Evolutionary conservation across 345 rosid genomes (phyloP).

Genomic region (Rubroshorea leprosula): DNA sequence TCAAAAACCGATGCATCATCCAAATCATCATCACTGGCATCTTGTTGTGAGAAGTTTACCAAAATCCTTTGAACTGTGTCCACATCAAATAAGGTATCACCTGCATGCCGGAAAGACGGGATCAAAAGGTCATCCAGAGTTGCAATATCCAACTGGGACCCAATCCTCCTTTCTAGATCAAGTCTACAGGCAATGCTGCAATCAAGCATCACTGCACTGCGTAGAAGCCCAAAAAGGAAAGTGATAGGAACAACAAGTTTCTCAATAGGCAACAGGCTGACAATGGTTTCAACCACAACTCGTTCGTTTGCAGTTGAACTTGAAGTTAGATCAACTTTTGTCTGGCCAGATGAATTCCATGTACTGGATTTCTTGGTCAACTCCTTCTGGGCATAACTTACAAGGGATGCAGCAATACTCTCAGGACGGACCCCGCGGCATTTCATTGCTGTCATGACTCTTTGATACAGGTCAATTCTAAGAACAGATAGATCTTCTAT

Average conservation of each 20-base stretch:
- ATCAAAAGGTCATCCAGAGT: constrained; percentile 88
- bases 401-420: constrained; percentile 85
- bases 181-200: constrained; percentile 69
- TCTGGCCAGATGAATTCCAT: constrained; percentile 52
- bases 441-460: constrained; percentile 86
- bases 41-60: constrained; percentile 93
- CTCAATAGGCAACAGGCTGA: constrained; percentile 77
- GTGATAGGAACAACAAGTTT: constrained; percentile 81
- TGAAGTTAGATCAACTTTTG: constrained; percentile 39
- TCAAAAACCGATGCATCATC: constrained; percentile 80
- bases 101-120: constrained; percentile 77
- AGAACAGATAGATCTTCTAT: constrained; percentile 85
- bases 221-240: constrained; percentile 79
- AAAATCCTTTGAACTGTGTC: constrained; percentile 89
- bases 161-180: constrained; percentile 86
- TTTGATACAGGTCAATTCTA: constrained; percentile 69
- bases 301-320: constrained; percentile 57
- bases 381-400: constrained; percentile 82
- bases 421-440: constrained; percentile 95
- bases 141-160: constrained; percentile 85
- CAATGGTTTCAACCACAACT: constrained; percentile 73
- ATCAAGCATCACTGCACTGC: constrained; percentile 90
- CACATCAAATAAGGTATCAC: constrained; percentile 88
- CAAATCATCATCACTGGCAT: constrained; percentile 79
- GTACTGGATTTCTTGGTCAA: constrained; percentile 70